phyloP scores from a whole-genome alignment of 192 early-diverging fungal species.

The Coemansia sp. region DNA sequence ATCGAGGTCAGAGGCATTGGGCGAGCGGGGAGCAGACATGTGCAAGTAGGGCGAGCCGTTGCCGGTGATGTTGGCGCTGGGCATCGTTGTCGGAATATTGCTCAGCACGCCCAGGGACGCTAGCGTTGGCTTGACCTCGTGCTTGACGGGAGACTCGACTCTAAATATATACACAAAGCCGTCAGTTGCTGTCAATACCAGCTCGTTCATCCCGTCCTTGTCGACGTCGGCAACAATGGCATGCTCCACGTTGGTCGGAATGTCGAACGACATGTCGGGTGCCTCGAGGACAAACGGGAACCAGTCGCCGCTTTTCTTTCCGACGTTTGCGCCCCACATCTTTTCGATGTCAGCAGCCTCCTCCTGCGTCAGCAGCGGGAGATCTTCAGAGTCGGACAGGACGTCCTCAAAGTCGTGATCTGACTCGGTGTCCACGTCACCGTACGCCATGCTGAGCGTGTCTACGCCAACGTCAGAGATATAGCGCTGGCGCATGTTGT shows the following conservation, averaged over 20 bases:
- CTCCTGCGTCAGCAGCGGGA: conserved; percentile 27
- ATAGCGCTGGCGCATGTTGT: conserved; percentile 11
- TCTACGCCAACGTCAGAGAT: conserved; percentile 18
- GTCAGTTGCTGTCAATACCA: conserved; percentile 56
- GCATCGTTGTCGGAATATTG: conserved; percentile 42
- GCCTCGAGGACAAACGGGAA: conserved; percentile 48
- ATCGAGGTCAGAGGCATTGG: conserved; percentile 46
- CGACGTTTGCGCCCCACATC: conserved; percentile 53
- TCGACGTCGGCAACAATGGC: conserved; percentile 53
- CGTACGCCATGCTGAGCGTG: conserved; percentile 32
- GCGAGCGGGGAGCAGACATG: conserved; percentile 55
- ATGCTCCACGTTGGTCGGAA: conserved; percentile 55
- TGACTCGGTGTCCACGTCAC: conserved; percentile 34
- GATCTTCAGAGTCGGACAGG: conserved; percentile 27
- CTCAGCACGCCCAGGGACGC: conserved; percentile 39
- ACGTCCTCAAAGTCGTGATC: conserved; percentile 32
- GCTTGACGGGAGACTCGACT: conserved; percentile 40
- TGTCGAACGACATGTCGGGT: conserved; percentile 51
- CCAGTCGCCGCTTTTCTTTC: conserved; percentile 56
- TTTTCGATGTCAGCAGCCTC: conserved; percentile 51
- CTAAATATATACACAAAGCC: conserved; percentile 56
- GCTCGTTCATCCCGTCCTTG: conserved; percentile 54
- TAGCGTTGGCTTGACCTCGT: conserved; percentile 38
- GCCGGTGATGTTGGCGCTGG: conserved; percentile 44
- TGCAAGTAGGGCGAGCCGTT: conserved; percentile 50